Evolutionary conservation across 768 basidiomycete genomes (phyloP).

Genomic region (Tylopilus felleus): DNA sequence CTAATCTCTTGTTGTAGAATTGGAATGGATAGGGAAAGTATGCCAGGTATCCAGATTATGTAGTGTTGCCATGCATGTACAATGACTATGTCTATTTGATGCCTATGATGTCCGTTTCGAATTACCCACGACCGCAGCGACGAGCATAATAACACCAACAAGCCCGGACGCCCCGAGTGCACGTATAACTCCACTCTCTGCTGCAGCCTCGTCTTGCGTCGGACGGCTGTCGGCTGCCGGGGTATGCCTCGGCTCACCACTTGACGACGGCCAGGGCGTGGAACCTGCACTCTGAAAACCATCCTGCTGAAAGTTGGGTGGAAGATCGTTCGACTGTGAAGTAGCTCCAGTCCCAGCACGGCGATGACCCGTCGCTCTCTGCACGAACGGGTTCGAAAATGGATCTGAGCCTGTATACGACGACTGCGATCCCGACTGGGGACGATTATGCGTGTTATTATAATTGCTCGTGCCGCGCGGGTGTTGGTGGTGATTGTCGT

Average conservation of each 20-base stretch:
- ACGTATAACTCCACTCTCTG: constrained; percentile 25
- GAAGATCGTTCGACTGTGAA: not conserved
- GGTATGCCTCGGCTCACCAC: not conserved
- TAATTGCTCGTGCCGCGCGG: constrained; percentile 1
- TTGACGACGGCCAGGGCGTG: constrained; percentile 3
- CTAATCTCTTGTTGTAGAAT: not conserved
- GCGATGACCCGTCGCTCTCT: constrained; percentile 26
- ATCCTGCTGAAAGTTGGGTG: not conserved
- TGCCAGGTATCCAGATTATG: not conserved
- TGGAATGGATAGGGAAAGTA: not conserved
- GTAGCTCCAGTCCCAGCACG: not conserved
- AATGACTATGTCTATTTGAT: not conserved
- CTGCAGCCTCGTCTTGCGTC: constrained; percentile 21
- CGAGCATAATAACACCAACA: constrained; percentile 25
- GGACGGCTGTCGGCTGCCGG: constrained; percentile 7
- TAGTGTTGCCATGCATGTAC: not conserved
- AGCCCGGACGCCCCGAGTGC: constrained; percentile 29
- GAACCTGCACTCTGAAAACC: constrained; percentile 5
- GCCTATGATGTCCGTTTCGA: constrained; percentile 17
- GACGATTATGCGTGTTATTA: not conserved
- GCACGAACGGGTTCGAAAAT: constrained; percentile 25
- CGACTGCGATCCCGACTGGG: constrained; percentile 1
- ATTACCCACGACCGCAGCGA: constrained; percentile 16
- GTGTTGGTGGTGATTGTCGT: constrained; percentile 12
- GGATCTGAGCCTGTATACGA: constrained; percentile 16